Conservation (phyloP, 495 filamentous ascomycete genomes). For the Tuber borchii region DNA sequence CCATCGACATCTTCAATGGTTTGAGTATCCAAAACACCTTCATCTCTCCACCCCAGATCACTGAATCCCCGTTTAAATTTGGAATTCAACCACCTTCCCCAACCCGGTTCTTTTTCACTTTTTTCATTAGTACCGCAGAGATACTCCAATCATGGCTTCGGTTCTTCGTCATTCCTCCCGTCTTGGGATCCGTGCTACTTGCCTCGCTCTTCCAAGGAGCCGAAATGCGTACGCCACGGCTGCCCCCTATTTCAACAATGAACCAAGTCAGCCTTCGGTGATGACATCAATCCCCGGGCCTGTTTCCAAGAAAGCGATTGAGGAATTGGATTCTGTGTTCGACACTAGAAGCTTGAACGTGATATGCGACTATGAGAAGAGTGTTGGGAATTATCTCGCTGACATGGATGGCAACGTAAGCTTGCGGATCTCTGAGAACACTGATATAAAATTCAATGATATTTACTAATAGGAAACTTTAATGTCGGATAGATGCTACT, state of each 20-base stretch:
- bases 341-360: slow-evolving; percentile 92
- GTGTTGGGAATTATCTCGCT: slow-evolving; percentile 68
- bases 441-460: not conserved
- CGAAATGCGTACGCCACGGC: slow-evolving; percentile 30
- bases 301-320: slow-evolving; percentile 61
- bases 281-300: slow-evolving; percentile 76
- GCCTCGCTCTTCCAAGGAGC: slow-evolving; percentile 4
- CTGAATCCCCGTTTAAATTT: not conserved
- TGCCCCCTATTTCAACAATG: slow-evolving; percentile 57
- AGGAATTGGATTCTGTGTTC: slow-evolving; percentile 75
- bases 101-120: not conserved
- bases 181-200: slow-evolving; percentile 16
- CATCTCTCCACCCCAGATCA: not conserved
- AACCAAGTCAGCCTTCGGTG: slow-evolving; percentile 68
- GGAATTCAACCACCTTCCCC: not conserved
- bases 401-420: slow-evolving; percentile 77
- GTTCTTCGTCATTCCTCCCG: slow-evolving; percentile 25
- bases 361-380: slow-evolving; percentile 74
- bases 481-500: slow-evolving; percentile 50
- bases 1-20: not conserved
- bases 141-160: slow-evolving; percentile 20
- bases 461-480: slow-evolving; percentile 47
- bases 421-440: slow-evolving; percentile 20
- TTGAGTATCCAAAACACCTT: not conserved
- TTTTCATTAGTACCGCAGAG: not conserved